Evolutionary conservation across 2,329 filamentous ascomycete genomes (phyloP), one percentile per base, ranked within the genome.

Genomic region (Scleromitrula shiraiana): DNA sequence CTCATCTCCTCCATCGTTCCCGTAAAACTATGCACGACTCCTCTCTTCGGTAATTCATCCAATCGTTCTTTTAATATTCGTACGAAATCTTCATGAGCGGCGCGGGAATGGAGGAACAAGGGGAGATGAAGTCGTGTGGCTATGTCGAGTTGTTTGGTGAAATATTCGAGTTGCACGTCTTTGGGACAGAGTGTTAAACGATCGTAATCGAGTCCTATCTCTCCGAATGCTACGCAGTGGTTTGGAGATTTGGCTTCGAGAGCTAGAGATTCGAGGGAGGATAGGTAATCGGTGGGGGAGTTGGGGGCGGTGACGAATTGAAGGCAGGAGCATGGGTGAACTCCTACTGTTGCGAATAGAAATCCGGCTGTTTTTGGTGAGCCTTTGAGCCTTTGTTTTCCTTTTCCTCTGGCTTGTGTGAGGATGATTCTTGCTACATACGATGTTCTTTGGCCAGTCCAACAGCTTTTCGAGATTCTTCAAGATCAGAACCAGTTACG

Each of bases 141-240:
- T 14, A 65, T 44, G 10, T 59, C 54, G 5, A 65, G 57, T 65
- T 98, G 93, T 6, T 78, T 77, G 35, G 82, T 80, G 64, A 98
- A 98, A 51, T 88, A 89, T 62, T 88, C 83, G 24, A 90, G 72
- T 66, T 98, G 93, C 14, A 83, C 77, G 20, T 83, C 81, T 60
- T 83, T 86, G 32, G 83, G 79, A 61, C 86, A 89, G 60, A 90
- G 83, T 59, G 88, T 85, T 29, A 98, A 71, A 2, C 93, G 81
- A 68, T 98, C 93, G 64, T 97, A 98, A 68, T 98, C 93, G 4
- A 98, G 82, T 2, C 93, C 93, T 53, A 98, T 88, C 67, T 98
- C 93, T 41, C 93, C 93, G 64, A 96, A 89, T 6, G 93, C 91
- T 1, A 88, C 82, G 33, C 65, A 51, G 23, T 54, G 22, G 47